phyloP scores from a whole-genome alignment of 1,284 basidiomycete species.

The Veloporphyrellus conicus region DNA sequence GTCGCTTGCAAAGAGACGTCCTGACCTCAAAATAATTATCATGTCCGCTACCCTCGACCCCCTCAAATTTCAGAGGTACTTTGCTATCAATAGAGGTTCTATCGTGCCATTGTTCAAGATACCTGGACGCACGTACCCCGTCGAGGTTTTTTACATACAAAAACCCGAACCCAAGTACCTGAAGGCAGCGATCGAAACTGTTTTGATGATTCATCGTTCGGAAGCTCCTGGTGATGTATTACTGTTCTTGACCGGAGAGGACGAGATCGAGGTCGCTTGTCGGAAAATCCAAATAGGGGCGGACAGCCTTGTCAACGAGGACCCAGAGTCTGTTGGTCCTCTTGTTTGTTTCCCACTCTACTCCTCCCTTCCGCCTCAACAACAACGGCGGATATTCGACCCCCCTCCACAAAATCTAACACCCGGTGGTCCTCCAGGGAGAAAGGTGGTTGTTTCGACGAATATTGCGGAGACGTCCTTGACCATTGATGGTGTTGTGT shows the following conservation, averaged over 20 bases:
- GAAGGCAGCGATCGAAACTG: conserved; percentile 95
- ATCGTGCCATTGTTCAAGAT: conserved; percentile 99
- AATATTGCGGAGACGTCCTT: conserved; percentile 99
- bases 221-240: conserved; percentile 96
- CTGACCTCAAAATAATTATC: conserved; percentile 96
- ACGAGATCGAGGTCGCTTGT: conserved; percentile 97
- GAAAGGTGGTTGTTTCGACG: conserved; percentile 97
- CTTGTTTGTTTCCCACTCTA: conserved; percentile 96
- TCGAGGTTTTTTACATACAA: conserved; percentile 96
- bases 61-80: conserved; percentile 98
- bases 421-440: conserved; percentile 92
- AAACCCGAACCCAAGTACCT: conserved; percentile 99
- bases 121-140: conserved; percentile 96
- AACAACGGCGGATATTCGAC: conserved; percentile 96
- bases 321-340: too few species aligned
- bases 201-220: conserved; percentile 99
- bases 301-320: conserved; percentile 95
- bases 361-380: conserved; percentile 95
- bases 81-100: too few species aligned
- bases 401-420: too few species aligned
- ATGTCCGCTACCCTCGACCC: conserved; percentile 99
- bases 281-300: conserved; percentile 98
- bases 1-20: conserved; percentile 85
- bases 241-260: conserved; percentile 96
- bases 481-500: conserved; percentile 98